Base-by-base conservation (phyloP, 495 filamentous ascomycete genomes). In the Aspergillus biplanus region DNA sequence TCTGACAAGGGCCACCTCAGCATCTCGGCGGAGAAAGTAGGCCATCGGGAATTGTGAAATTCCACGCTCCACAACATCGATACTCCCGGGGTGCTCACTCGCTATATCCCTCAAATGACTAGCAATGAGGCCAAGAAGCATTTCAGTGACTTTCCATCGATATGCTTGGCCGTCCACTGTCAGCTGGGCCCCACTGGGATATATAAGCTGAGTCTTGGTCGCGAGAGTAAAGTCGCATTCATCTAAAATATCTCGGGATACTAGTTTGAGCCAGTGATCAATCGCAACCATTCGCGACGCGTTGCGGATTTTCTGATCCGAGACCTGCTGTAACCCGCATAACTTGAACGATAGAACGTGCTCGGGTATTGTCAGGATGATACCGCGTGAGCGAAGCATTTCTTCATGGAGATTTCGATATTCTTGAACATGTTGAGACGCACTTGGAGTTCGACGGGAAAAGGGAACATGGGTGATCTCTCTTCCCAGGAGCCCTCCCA, bases 311-410 rank as follows among this genome's bases (percentile, higher is more conserved):
- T 62, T 59, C 12, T 4, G 4, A 37, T 69, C 68, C 33, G 75
- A 69, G 5, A 78, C 66, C 33, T 69, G 69, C 56, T 92, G 87
- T 2, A 89, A 68, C 0, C 84, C 87, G 78, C 87, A 87, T 15
- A 92, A 73, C 61, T 87, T 79, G 68, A 90, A 91, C 0, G 89
- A 92, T 0, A 91, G 76, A 0, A 89, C 67, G 64, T 92, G 89
- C 67, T 92, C 89, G 0, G 90, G 90, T 31, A 89, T 83, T 1
- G 83, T 70, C 0, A 92, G 64, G 7, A 91, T 73, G 37, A 90
- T 73, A 0, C 83, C 87, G 4, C 83, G 78, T 5, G 55, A 64
- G 0, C 46, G 33, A 64, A 69, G 75, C 58, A 85, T 87, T n/a
- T 81, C 71, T 5, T 77, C 50, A 15, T 82, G 77, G 6, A 88